These are phyloP conservation scores for Rhodotorula toruloides DNA, from an alignment of 768 basidiomycete species.

Conservation along the genomic window DNA sequence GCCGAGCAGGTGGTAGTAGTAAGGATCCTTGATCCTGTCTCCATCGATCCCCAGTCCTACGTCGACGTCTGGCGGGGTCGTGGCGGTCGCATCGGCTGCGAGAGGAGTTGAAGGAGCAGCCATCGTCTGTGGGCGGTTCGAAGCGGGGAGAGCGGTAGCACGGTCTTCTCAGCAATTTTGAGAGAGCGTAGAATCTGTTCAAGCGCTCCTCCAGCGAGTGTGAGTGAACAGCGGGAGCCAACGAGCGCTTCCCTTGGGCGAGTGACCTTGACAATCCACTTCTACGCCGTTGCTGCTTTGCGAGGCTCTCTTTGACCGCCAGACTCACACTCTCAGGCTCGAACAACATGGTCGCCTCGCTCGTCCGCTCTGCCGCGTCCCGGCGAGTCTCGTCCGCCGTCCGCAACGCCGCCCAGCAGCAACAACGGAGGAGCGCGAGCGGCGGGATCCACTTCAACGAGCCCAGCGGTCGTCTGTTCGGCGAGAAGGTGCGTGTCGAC, in stretches of 20 bases:
- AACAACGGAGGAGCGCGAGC: slow-evolving; percentile 1
- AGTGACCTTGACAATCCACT: too few species aligned
- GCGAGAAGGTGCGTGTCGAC: slow-evolving; percentile 47
- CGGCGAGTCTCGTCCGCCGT: neutral
- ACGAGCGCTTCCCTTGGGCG: too few species aligned
- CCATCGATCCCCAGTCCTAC: slow-evolving; percentile 18
- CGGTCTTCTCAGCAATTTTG: too few species aligned
- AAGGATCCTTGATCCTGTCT: slow-evolving; percentile 8
- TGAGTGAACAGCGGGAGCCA: too few species aligned
- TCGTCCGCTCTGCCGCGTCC: slow-evolving; percentile 1
- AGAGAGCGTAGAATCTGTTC: too few species aligned
- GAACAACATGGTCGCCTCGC: slow-evolving; percentile 23
- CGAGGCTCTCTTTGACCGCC: neutral
- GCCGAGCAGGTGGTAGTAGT: slow-evolving; percentile 77
- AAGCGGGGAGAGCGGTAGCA: too few species aligned
- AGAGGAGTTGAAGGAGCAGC: neutral
- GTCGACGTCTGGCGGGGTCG: slow-evolving; percentile 6
- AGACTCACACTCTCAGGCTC: neutral
- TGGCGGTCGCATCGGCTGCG: neutral
- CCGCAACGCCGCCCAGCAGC: slow-evolving; percentile 1
- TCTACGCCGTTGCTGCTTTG: too few species aligned
- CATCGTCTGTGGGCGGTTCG: neutral
- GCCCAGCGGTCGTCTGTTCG: slow-evolving; percentile 48
- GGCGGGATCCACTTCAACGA: slow-evolving; percentile 43
- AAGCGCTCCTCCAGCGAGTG: too few species aligned